Conservation (phyloP, 1,284 basidiomycete genomes). For the Caloboletus firmus region DNA sequence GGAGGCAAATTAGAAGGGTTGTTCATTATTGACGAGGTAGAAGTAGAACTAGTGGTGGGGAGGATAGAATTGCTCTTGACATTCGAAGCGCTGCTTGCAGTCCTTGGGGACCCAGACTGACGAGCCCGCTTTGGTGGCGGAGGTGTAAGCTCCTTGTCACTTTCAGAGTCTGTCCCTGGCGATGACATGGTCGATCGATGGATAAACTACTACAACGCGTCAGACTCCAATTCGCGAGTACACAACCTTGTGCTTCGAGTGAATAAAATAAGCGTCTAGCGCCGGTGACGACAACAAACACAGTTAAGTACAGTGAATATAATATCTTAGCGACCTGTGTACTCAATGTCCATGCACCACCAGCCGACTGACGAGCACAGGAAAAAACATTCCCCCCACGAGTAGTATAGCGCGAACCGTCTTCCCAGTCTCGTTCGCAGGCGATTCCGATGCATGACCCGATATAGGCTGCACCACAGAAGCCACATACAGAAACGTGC, state of each 20-base stretch:
- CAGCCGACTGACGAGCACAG: slow-evolving; percentile 51
- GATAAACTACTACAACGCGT: slow-evolving; percentile 9
- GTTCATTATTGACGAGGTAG: slow-evolving; percentile 27
- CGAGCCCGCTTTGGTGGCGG: slow-evolving; percentile 32
- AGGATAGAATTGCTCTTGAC: slow-evolving; percentile 19
- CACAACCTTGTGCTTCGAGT: slow-evolving; percentile 3
- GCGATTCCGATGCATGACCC: slow-evolving; percentile 37
- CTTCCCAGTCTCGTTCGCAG: slow-evolving; percentile 49
- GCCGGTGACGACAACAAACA: background rate
- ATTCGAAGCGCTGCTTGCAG: slow-evolving; percentile 18
- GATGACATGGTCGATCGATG: slow-evolving; percentile 30
- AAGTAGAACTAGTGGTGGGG: slow-evolving; percentile 9
- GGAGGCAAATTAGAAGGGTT: slow-evolving; percentile 47
- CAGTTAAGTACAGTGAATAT: background rate
- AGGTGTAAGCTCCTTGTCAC: slow-evolving; percentile 28
- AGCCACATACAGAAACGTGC: slow-evolving; percentile 93
- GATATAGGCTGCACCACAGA: slow-evolving; percentile 82
- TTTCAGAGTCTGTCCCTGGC: slow-evolving; percentile 34
- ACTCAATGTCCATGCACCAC: slow-evolving; percentile 49
- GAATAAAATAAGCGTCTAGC: background rate
- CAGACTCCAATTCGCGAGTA: background rate
- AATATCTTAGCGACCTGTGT: background rate
- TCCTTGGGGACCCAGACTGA: slow-evolving; percentile 23
- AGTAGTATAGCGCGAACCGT: slow-evolving; percentile 53
- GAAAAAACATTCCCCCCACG: slow-evolving; percentile 70